Evolutionary conservation across 495 filamentous ascomycete species (phyloP).

Genomic region (Aspergillus ellipticus): DNA sequence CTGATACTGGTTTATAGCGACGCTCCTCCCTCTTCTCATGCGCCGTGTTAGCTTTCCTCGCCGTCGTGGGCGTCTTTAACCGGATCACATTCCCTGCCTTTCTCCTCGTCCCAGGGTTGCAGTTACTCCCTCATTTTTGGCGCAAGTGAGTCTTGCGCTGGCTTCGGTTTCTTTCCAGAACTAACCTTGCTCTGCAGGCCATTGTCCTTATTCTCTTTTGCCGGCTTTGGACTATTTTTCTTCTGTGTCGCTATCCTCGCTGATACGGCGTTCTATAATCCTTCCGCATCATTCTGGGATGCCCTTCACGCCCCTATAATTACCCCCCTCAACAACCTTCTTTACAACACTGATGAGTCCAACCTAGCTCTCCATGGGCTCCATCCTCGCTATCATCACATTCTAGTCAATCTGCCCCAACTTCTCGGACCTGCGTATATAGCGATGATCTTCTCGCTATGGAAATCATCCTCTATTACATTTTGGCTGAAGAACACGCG

Average conservation of each 20-base stretch:
- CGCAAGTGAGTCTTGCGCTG: conserved; percentile 57
- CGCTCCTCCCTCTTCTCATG: conserved; percentile 71
- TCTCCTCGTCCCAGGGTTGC: conserved; percentile 72
- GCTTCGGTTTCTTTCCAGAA: not conserved
- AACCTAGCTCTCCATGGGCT: conserved; percentile 89
- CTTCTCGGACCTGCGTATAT: conserved; percentile 84
- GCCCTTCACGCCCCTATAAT: conserved; percentile 61
- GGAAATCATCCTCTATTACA: conserved; percentile 47
- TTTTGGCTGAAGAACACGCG: conserved; percentile 48
- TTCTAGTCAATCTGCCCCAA: conserved; percentile 79
- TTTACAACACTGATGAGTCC: conserved; percentile 71
- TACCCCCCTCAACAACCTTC: conserved; percentile 86
- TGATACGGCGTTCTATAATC: conserved; percentile 80
- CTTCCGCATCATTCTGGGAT: conserved; percentile 50
- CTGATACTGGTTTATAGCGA: conserved; percentile 47
- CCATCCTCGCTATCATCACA: conserved; percentile 88
- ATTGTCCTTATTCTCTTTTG: conserved; percentile 58
- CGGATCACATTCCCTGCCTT: conserved; percentile 96
- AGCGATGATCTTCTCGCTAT: conserved; percentile 56
- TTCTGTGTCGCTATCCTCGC: conserved; percentile 67
- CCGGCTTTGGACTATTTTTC: conserved; percentile 58
- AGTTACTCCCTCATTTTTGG: conserved; percentile 78
- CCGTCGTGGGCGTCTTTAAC: conserved; percentile 87
- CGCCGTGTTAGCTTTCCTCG: conserved; percentile 70
- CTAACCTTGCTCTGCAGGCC: conserved; percentile 50